phyloP scores from a whole-genome alignment of 805 yeast species.

The Saturnispora dispora region DNA sequence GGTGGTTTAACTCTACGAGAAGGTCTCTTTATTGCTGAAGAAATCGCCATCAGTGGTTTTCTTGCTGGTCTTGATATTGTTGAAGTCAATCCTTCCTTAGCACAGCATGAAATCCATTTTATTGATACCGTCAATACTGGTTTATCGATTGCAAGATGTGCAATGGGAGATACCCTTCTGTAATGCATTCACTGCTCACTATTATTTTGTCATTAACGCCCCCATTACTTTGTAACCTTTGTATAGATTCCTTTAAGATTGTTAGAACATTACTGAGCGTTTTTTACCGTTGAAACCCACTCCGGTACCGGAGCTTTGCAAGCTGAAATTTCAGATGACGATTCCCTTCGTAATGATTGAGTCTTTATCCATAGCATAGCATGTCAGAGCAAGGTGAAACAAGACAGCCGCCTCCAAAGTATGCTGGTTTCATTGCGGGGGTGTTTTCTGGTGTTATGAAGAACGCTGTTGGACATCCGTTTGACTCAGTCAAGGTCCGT shows the following conservation, averaged over 20 bases:
- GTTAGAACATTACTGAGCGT: not conserved
- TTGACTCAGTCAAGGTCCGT: constrained; percentile 83
- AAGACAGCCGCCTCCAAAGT: constrained; percentile 36
- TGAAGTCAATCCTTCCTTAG: constrained; percentile 87
- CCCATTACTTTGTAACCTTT: not conserved
- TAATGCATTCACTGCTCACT: constrained; percentile 21
- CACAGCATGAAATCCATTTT: constrained; percentile 64
- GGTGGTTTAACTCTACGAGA: constrained; percentile 94
- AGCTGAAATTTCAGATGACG: not conserved
- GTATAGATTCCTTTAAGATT: not conserved
- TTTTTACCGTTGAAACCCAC: not conserved
- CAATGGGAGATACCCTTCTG: constrained; percentile 82
- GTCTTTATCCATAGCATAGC: not conserved
- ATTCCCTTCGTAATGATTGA: not conserved
- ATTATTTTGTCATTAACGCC: not conserved
- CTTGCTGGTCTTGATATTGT: constrained; percentile 84
- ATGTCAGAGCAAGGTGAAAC: constrained; percentile 5
- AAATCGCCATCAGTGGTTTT: constrained; percentile 83
- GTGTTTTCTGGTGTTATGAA: constrained; percentile 80
- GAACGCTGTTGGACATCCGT: constrained; percentile 87
- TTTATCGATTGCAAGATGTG: constrained; percentile 85
- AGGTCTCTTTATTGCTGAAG: constrained; percentile 87
- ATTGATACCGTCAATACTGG: constrained; percentile 85
- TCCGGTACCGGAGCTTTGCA: constrained; percentile 5
- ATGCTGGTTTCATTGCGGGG: constrained; percentile 81